Conservation (phyloP, 768 basidiomycete genomes). For the Mycena haematopus region DNA sequence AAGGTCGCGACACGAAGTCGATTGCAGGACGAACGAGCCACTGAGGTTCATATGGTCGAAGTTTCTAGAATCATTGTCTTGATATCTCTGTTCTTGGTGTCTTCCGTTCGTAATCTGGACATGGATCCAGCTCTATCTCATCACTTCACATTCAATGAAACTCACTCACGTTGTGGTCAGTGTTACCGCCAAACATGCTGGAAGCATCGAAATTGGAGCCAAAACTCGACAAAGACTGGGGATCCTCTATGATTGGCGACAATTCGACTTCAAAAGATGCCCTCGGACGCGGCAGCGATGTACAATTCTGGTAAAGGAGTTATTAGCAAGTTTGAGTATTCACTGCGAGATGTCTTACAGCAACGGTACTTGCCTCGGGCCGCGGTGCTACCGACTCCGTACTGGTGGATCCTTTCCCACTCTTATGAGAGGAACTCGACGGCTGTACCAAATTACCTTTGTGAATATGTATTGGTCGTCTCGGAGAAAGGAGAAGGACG, state of each 20-base stretch:
- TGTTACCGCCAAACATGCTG: conserved; percentile 14
- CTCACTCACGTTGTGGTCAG: conserved; percentile 22
- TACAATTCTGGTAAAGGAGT: background rate
- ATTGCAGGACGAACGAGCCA: conserved; percentile 27
- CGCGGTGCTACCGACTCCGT: conserved; percentile 9
- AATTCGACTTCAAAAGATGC: conserved; percentile 39
- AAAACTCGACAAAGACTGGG: conserved; percentile 32
- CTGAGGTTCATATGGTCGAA: conserved; percentile 33
- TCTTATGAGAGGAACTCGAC: conserved; percentile 14
- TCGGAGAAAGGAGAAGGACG: background rate
- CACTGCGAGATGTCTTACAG: background rate
- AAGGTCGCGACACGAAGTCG: conserved; percentile 24
- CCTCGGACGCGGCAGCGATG: conserved; percentile 11
- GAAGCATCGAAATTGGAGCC: conserved; percentile 31
- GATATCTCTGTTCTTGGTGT: conserved; percentile 11
- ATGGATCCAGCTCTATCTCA: background rate
- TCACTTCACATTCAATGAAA: background rate
- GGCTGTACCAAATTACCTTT: conserved; percentile 11
- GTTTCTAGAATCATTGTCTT: conserved; percentile 27
- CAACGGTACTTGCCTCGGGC: conserved; percentile 14
- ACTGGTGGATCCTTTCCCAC: conserved; percentile 11
- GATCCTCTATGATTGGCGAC: conserved; percentile 46
- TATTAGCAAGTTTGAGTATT: background rate
- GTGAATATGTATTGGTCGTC: background rate
- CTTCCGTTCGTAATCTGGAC: conserved; percentile 1